Conservation (phyloP, 192 early-diverging fungal species). For the Phlyctochytrium bullatum region DNA sequence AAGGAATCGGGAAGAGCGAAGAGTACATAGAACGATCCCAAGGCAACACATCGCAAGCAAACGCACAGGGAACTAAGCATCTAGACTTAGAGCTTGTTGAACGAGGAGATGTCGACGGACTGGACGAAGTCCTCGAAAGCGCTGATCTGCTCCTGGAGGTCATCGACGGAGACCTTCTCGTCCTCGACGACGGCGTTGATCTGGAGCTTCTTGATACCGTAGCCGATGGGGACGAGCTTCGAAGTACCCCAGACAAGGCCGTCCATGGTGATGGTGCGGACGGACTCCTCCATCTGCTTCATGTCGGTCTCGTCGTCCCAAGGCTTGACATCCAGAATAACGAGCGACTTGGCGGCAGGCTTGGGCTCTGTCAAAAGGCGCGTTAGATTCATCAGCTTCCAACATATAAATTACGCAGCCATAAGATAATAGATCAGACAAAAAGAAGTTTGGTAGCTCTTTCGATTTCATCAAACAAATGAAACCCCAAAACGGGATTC, state of each 20-base stretch:
- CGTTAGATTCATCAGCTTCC: background rate
- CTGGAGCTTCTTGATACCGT: constrained; percentile 94
- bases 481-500: constrained; percentile 20
- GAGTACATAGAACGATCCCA: too few species aligned
- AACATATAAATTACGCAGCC: constrained; percentile 9
- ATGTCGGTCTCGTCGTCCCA: constrained; percentile 97
- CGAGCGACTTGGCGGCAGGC: constrained; percentile 86
- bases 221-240: constrained; percentile 81
- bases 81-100: constrained; percentile 28
- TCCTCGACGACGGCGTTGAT: constrained; percentile 92
- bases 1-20: too few species aligned
- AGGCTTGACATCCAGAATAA: constrained; percentile 93
- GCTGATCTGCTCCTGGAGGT: constrained; percentile 76
- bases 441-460: constrained; percentile 30
- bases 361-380: too few species aligned
- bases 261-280: constrained; percentile 77
- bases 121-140: constrained; percentile 83
- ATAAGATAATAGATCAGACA: too few species aligned
- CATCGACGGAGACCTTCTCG: constrained; percentile 85
- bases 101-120: constrained; percentile 30
- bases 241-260: constrained; percentile 86
- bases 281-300: constrained; percentile 66
- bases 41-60: too few species aligned
- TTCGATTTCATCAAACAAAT: constrained; percentile 10
- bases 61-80: too few species aligned